Percentiles rank a stretch among this genome's conserved stretches.
These are phyloP conservation scores for Gaeumannomyces tritici DNA, from an alignment of 2,329 filamentous ascomycete genomes.

Conservation along the genomic window DNA sequence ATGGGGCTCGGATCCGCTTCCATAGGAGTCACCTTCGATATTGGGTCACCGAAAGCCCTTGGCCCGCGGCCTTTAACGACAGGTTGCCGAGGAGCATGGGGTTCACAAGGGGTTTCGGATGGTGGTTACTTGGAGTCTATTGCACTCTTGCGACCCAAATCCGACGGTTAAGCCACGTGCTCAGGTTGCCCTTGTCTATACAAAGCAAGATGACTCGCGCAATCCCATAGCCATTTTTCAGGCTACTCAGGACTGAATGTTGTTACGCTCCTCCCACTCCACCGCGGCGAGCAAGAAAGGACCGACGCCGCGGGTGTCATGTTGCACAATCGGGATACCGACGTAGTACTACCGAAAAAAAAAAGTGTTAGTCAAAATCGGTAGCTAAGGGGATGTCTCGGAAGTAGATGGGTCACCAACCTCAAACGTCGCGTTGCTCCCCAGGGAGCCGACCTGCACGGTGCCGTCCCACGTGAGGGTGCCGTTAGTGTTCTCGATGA, in stretches of 20 bases:
- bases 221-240: neutral
- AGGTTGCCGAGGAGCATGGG: no score
- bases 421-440: constrained; percentile 3
- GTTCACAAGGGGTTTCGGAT: no score
- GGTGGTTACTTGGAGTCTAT: neutral
- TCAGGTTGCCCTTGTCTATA: neutral
- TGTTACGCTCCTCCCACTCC: constrained; percentile 3
- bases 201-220: neutral
- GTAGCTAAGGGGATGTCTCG: neutral
- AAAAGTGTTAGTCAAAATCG: neutral
- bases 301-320: neutral
- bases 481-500: constrained; percentile 1
- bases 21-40: no score
- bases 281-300: constrained; percentile 2
- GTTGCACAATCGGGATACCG: neutral
- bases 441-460: constrained; percentile 3
- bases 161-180: neutral
- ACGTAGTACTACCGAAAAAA: neutral
- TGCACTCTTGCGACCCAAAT: neutral
- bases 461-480: constrained; percentile 2
- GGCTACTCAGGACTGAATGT: neutral
- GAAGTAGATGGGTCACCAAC: neutral
- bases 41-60: neutral
- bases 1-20: neutral
- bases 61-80: neutral